Evolutionary conservation across 139 green algal species (phyloP), one percentile per base, ranked within the genome.

Genomic region (Ettlia oleoabundans): DNA sequence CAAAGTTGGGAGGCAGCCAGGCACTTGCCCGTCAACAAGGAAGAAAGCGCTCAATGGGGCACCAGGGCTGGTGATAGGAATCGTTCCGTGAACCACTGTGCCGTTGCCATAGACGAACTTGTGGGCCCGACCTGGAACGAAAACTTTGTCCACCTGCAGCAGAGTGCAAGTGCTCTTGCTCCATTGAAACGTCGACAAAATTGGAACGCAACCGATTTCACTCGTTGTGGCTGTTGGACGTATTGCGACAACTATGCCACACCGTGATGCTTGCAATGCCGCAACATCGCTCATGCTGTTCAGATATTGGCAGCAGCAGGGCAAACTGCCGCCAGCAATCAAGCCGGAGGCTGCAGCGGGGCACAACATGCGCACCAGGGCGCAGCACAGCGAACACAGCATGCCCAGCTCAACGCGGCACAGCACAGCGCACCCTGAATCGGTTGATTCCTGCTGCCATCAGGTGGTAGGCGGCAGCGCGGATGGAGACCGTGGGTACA

Each of bases 381-480:
- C 47, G 47, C 47, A 58, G 47, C 13, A 15, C 47, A 58, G 47
- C 13, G 13, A 58, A 58, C 47, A 58, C 10, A 58, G 47, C 47
- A 58, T 10, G 47, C 10, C 13, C 47, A 58, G 47, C 47, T 58
- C 47, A 58, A 58, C 10, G 47, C 10, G 47, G 15, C 32, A 26
- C 32, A 26, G 6, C n/a, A n/a, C n/a, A n/a, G 38, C 72, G 35
- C 19, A 28, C 73, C 35, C 30, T 69, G 73, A 80, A 80, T 18
- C 52, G 24, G 15, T 35, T 24, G 35, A 68, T 26, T 18, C 73
- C 73, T 0, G 53, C 37, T 7, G 24, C 13, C 73, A 70, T 68
- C 28, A 80, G 53, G 51, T 68, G 53, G 30, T 47, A 80, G 1
- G 58, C 38, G 22, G 73, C 73, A 4, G 73, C 73, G 24, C 73